Percentiles rank a stretch among this genome's conserved stretches.
Evolutionary conservation across 129 eudicot species (phyloP).

Genomic region (Flaveria bidentis): DNA sequence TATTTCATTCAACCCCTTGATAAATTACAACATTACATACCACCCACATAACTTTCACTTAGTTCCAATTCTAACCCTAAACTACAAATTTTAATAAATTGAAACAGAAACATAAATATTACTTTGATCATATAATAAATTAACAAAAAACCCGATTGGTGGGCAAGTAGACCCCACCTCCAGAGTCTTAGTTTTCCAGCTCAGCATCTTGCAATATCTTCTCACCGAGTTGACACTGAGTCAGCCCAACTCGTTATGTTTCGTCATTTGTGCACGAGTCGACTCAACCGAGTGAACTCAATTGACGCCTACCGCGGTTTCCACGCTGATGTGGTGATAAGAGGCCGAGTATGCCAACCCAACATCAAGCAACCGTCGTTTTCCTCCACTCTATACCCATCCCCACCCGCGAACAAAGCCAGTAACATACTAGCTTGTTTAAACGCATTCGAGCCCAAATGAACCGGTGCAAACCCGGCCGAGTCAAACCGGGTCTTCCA

Average conservation of each 20-base stretch:
- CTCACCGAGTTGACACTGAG: constrained; percentile 22
- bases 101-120: constrained; percentile 12
- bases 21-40: constrained; percentile 34
- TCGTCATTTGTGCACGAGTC: neutral
- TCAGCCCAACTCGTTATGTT: neutral
- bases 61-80: constrained; percentile 27
- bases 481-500: constrained; percentile 57
- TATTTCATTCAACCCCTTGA: constrained; percentile 30
- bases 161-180: constrained; percentile 26
- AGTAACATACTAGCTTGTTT: constrained; percentile 83
- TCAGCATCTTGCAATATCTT: constrained; percentile 28
- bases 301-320: constrained; percentile 38
- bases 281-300: constrained; percentile 31
- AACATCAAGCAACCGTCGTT: constrained; percentile 73
- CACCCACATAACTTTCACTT: constrained; percentile 21
- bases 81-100: constrained; percentile 18
- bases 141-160: neutral
- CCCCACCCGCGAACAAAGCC: constrained; percentile 73
- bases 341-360: constrained; percentile 89
- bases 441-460: constrained; percentile 69
- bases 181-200: constrained; percentile 27
- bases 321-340: constrained; percentile 92
- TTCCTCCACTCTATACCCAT: constrained; percentile 81
- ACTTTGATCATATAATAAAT: neutral
- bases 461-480: constrained; percentile 64